Evolutionary conservation across 495 filamentous ascomycete genomes (phyloP).

Genomic region (Oleoguttula mirabilis): DNA sequence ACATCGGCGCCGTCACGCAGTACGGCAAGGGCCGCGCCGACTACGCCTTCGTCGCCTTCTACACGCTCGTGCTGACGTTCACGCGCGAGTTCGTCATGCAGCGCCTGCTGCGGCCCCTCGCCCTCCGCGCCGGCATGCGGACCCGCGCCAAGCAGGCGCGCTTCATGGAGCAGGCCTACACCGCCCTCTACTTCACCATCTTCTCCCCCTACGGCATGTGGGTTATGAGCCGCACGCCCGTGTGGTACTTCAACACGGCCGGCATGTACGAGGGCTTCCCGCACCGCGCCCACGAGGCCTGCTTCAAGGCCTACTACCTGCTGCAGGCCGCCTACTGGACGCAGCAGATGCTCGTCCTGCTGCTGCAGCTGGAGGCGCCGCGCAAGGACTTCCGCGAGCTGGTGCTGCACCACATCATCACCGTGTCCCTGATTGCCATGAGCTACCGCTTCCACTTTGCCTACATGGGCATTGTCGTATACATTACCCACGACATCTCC

Average conservation of each 20-base stretch:
- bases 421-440: slow-evolving; percentile 69
- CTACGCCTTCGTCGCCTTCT: slow-evolving; percentile 79
- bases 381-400: slow-evolving; percentile 95
- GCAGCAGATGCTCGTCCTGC: slow-evolving; percentile 83
- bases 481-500: slow-evolving; percentile 89
- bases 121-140: slow-evolving; percentile 55
- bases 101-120: slow-evolving; percentile 70
- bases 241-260: slow-evolving; percentile 96
- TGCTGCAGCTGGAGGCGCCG: slow-evolving; percentile 85
- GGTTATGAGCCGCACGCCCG: slow-evolving; percentile 71
- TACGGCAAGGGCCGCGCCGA: slow-evolving; percentile 87
- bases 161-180: slow-evolving; percentile 98
- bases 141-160: slow-evolving; percentile 70
- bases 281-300: slow-evolving; percentile 66
- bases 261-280: slow-evolving; percentile 90
- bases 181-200: slow-evolving; percentile 83
- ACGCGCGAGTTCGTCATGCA: slow-evolving; percentile 97
- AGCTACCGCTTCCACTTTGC: slow-evolving; percentile 98
- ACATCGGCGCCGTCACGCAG: slow-evolving; percentile 78
- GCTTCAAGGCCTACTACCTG: slow-evolving; percentile 96
- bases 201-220: slow-evolving; percentile 81
- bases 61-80: slow-evolving; percentile 79
- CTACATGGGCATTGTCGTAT: slow-evolving; percentile 92
- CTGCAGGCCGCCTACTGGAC: slow-evolving; percentile 94
- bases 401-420: slow-evolving; percentile 88